phyloP scores from a whole-genome alignment of 495 filamentous ascomycete species.

The Talaromyces proteolyticus region DNA sequence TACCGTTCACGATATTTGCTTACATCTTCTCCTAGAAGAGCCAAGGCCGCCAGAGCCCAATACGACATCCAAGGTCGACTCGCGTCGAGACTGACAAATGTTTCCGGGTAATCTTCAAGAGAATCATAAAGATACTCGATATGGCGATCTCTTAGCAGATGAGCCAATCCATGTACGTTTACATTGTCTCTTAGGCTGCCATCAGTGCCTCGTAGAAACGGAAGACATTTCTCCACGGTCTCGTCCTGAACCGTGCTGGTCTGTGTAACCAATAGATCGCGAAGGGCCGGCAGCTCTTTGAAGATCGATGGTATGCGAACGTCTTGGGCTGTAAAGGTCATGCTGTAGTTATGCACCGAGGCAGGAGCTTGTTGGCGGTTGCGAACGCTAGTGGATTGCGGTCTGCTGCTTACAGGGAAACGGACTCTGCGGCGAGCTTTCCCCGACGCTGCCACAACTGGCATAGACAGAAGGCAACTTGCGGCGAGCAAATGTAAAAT shows the following conservation, averaged over 20 bases:
- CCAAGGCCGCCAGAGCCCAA: constrained; percentile 74
- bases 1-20: constrained; percentile 59
- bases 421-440: constrained; percentile 37
- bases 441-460: constrained; percentile 23
- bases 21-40: constrained; percentile 70
- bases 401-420: constrained; percentile 18
- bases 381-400: not conserved
- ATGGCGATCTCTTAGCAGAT: constrained; percentile 64
- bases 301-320: constrained; percentile 51
- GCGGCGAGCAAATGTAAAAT: too few species aligned
- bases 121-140: constrained; percentile 65
- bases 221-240: constrained; percentile 62
- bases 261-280: constrained; percentile 61
- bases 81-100: constrained; percentile 68
- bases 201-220: constrained; percentile 49
- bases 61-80: constrained; percentile 90
- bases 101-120: constrained; percentile 57
- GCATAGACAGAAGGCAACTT: constrained; percentile 22
- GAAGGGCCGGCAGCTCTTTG: constrained; percentile 54
- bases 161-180: constrained; percentile 68
- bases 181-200: constrained; percentile 35
- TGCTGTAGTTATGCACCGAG: constrained; percentile 6
- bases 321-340: constrained; percentile 6
- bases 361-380: not conserved
- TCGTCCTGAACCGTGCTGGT: constrained; percentile 62